Evolutionary conservation across 2,329 filamentous ascomycete species (phyloP), one percentile per base, ranked within the genome.

Genomic region (Macrophomina phaseolina): DNA sequence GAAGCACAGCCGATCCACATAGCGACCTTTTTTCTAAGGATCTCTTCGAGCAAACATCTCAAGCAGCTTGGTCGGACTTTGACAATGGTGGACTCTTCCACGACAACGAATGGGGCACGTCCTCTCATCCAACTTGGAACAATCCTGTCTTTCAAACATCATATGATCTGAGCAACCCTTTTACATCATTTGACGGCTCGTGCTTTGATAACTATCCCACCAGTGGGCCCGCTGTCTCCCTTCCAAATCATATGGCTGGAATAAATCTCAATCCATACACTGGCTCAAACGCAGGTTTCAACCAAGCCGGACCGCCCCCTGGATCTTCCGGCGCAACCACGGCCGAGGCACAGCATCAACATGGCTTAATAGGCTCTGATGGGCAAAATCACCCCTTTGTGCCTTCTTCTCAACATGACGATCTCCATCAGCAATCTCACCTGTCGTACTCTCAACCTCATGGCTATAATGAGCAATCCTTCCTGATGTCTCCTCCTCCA

Each of bases 81-180:
- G n/a, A 18, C 8, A 38, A 46, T 3, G 40, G 23, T 5, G 36
- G 46, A 23, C 9, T 18, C 3, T 62, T 42, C 42, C 3, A 36
- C 28, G 16, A 38, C n/a, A 36, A 16, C 8, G 9, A 23, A 2
- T 49, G 30, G 58, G n/a, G 23, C 16, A 8, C 23, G 4, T 7
- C 16, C 7, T 4, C n/a, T 9, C 11, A 23, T 5, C 8, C 58
- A 3, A 36, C 9, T 5, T 49, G 42, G 58, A 40, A 23, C 1
- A 34, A 40, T 38, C 7, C 9, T 11, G 30, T 62, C 30, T 38
- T 62, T 28, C 58, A 62, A 23, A 49, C 32, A 2, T 11, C 45
- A 11, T 49, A 49, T 9, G 58, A 62, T 3, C 6, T 62, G 30
- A 49, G 9, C 45, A 62, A 62, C 7, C 58, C 58, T 2, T 62